A percentile compares a stretch with the other conserved stretches of the same genome.
Conservation (phyloP, 805 yeast genomes). For the Limtongozyma cylindracea region DNA sequence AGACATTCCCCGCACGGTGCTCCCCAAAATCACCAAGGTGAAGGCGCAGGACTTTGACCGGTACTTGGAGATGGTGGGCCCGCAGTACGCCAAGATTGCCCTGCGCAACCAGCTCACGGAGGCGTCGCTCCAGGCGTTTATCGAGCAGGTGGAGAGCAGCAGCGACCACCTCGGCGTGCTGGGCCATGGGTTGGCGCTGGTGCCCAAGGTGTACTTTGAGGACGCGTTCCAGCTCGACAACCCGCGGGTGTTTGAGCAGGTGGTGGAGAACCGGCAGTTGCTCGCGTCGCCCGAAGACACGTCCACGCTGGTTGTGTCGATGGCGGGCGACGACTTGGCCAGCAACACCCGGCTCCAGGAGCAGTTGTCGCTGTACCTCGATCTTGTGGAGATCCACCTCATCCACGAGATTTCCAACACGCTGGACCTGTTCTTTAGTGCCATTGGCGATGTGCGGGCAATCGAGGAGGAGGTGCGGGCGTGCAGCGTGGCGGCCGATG, state of each 20-base stretch:
- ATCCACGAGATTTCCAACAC: constrained; percentile 68
- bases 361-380: constrained; percentile 58
- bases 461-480: constrained; percentile 27
- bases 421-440: constrained; percentile 63
- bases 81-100: constrained; percentile 16
- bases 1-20: constrained; percentile 76
- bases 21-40: too few species aligned
- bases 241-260: constrained; percentile 60
- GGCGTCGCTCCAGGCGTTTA: constrained; percentile 12
- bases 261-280: constrained; percentile 32
- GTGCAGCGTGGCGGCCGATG: constrained; percentile 20
- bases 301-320: too few species aligned
- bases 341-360: constrained; percentile 44
- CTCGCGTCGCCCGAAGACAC: constrained; percentile 8
- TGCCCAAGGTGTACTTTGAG: constrained; percentile 50
- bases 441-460: constrained; percentile 51
- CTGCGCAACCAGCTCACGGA: constrained; percentile 4
- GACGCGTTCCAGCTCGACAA: constrained; percentile 62
- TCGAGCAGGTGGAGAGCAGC: constrained; percentile 3
- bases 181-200: constrained; percentile 2
- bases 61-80: too few species aligned
- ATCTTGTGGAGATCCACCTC: constrained; percentile 58
- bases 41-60: too few species aligned
- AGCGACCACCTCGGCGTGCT: constrained; percentile 1
- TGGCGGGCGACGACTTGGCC: constrained; percentile 7